Evolutionary conservation across 192 early-diverging fungal species (phyloP), one percentile per base, ranked within the genome.

Genomic region (Allomyces arbusculus): DNA sequence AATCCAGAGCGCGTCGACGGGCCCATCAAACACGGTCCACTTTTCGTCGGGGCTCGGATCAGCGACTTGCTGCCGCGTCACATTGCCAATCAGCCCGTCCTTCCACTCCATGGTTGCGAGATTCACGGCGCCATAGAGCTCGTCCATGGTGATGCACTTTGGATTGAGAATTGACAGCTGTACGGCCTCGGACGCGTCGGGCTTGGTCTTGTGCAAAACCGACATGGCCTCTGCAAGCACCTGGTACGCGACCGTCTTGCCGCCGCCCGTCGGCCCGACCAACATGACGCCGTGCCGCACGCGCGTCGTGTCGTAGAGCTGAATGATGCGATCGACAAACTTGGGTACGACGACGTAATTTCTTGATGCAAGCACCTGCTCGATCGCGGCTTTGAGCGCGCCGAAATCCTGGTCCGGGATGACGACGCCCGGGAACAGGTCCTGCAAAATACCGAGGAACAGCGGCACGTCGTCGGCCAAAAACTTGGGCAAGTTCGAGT

Each of bases 41-140:
- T 83, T 83, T 63, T 83, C 82, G 64, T 83, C 82, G 1, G 66
- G 67, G 58, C 68, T 73, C 62, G 64, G 72, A 28, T 81, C 79
- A n/a, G 76, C 71, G 7, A 83, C 82, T 73, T 83, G 82, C 62
- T 67, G 70, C 23, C 82, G 66, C 61, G 81, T 80, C 19, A 80
- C 73, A 55, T 61, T 68, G 3, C 82, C 82, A 63, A 83, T 81
- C 24, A 83, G 64, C 11, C 82, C 82, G 66, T 83, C 82, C 64
- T 79, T 81, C 82, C 82, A 83, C 65, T 83, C 82, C 82, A 83
- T 83, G 1, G 82, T 83, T 2, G 78, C 78, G 7, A 80, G 70
- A 69, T 83, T 81, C 65, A 83, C 81, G 69, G 81, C 80, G 24
- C 82, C 82, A 66, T 83, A 83, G 5, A 83, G 74, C 63, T 83